Percentiles rank a stretch among this genome's conserved stretches.
phyloP scores from a whole-genome alignment of 306 rosid species.

The Vigna nakashimae region DNA sequence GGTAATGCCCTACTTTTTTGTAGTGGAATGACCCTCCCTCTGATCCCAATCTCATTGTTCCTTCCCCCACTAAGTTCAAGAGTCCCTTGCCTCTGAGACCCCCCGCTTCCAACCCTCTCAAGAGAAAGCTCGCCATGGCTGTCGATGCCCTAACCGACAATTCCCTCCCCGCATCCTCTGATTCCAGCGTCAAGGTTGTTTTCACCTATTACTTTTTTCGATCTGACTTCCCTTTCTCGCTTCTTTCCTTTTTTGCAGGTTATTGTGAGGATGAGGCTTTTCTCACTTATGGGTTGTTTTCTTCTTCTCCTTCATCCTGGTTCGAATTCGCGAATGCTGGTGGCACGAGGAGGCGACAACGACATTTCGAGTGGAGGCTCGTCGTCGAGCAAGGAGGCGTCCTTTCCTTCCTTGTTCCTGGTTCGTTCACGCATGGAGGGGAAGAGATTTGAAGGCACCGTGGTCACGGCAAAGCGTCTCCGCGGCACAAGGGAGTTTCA shows the following conservation, averaged over 20 bases:
- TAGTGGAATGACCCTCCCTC: constrained; percentile 83
- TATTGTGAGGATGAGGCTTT: constrained; percentile 87
- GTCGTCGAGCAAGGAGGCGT: no score
- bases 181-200: constrained; percentile 91
- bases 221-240: background rate
- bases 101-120: constrained; percentile 87
- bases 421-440: no score
- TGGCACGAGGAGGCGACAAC: no score
- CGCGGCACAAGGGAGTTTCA: no score
- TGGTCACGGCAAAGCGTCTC: no score
- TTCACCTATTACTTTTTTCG: background rate
- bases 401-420: no score
- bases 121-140: constrained; percentile 69
- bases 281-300: background rate
- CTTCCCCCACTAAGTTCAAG: constrained; percentile 72
- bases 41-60: constrained; percentile 58
- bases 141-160: constrained; percentile 59
- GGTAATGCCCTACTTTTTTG: no score
- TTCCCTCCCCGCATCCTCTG: constrained; percentile 57
- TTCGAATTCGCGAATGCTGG: no score
- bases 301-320: no score
- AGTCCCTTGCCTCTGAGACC: constrained; percentile 88
- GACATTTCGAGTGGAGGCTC: no score
- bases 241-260: constrained; percentile 55
- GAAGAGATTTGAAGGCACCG: no score